Base-by-base conservation (phyloP, 163 green algal species). In the Coccomyxa subellipsoidea region DNA sequence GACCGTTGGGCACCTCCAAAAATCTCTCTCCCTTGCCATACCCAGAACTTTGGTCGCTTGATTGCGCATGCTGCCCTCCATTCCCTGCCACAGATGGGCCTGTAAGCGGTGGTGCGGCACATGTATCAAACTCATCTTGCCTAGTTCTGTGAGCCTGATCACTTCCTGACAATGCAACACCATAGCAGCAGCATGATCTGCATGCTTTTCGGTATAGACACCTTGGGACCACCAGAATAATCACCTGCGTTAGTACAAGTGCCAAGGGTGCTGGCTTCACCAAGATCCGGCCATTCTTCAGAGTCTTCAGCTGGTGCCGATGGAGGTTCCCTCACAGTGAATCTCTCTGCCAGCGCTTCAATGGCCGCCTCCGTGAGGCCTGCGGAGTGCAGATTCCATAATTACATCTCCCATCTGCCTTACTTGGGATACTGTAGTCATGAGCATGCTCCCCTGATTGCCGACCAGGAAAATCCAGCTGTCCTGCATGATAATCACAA, bases 331-430 rank as follows among this genome's bases (percentile, higher is more conserved):
- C 35, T 70, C 54, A 77, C 10, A 21, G 38, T 31, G 5, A 53
- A 69, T 23, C 38, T 38, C n/a, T n/a, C 79, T 54, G 69, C 27
- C 25, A 47, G 34, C 7, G 47, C 80, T 39, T 84, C 80, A 10
- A 84, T 36, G 32, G 47, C 38, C 39, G 72, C 71, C 80, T 80
- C 80, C 40, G 66, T 72, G 71, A 84, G 73, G 6, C 80, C 80
- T 84, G 80, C 70, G 38, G 69, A n/a, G 2, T 18, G 3, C 47
- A 59, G n/a, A n/a, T n/a, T n/a, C n/a, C n/a, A n/a, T n/a, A n/a
- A n/a, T n/a, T n/a, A n/a, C n/a, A n/a, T n/a, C n/a, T n/a, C n/a
- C n/a, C n/a, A n/a, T n/a, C n/a, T n/a, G n/a, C n/a, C n/a, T n/a
- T n/a, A n/a, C n/a, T n/a, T n/a, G n/a, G n/a, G n/a, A n/a, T n/a